Base-by-base conservation (phyloP, 495 filamentous ascomycete genomes). In the Ramalina intermedia region DNA sequence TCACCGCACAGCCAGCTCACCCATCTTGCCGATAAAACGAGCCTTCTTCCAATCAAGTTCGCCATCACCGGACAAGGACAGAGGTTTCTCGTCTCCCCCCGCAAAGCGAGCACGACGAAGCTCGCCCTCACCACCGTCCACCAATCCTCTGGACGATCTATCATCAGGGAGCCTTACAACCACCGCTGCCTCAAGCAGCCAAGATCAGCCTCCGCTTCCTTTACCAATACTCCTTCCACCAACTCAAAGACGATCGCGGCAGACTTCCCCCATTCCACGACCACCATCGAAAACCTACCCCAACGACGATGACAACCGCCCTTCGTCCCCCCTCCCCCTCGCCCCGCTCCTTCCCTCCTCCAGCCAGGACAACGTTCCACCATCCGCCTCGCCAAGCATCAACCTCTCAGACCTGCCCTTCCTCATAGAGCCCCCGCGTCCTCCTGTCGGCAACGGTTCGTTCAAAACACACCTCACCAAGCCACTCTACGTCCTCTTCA, bases 381-480 rank as follows among this genome's bases (percentile, higher is more conserved):
- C 36, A 6, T 45, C 36, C 33, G 11, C 52, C 9, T 36, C 44
- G 3, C 23, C 49, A 26, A 23, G 18, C 13, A 42, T 47, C 6
- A 40, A 36, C 16, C 49, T 47, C 17, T 21, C 18, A 39, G 27
- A 26, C 40, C 54, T 62, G 24, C 62, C 61, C 6, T 55, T 64
- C 41, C 52, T 70, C 56, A 71, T 74, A 50, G 63, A 59, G n/a
- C 64, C 73, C 36, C 64, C 68, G 2, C 60, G 56, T 43, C 73
- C 75, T 7, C 58, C 63, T 29, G 61, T 69, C 24, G 69, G 69
- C 14, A 66, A 49, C 12, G 48, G 37, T 21, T 50, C 55, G 16
- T 70, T 74, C 58, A 62, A 44, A 46, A 68, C 69, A 6, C 69
- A 73, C 49, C 63, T 84, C 47, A 84, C 82, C 3, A 1, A 12